phyloP scores from a whole-genome alignment of 176 grass and related monocot genomes.

The Eragrostis curvula region DNA sequence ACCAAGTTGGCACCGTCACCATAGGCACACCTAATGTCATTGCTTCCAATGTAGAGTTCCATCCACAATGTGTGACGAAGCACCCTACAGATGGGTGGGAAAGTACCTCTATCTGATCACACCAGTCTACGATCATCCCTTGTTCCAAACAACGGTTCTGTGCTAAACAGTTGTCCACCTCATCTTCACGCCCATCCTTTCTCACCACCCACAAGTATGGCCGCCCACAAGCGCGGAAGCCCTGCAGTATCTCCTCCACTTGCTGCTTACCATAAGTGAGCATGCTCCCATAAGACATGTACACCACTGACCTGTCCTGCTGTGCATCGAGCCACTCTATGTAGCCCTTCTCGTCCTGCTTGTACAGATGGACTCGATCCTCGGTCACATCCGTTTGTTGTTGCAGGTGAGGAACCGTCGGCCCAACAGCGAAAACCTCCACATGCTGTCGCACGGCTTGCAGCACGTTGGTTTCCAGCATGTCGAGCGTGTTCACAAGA shows the following conservation, averaged over 20 bases:
- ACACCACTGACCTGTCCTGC: conserved; percentile 36
- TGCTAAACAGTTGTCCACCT: neutral
- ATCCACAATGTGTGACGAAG: conserved; percentile 70
- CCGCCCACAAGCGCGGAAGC: neutral
- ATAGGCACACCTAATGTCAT: conserved; percentile 25
- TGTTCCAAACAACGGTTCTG: neutral
- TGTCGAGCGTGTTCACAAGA: conserved; percentile 48
- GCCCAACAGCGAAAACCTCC: conserved; percentile 34
- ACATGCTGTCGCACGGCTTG: conserved; percentile 19
- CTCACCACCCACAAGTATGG: conserved; percentile 44
- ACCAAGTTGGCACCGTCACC: conserved; percentile 30
- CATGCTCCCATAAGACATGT: conserved; percentile 48
- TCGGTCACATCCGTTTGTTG: neutral
- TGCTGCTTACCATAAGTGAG: neutral
- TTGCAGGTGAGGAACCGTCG: conserved; percentile 19
- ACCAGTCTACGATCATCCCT: conserved; percentile 44
- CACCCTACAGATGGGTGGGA: conserved; percentile 36
- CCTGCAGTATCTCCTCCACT: conserved; percentile 29
- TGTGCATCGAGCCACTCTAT: conserved; percentile 31
- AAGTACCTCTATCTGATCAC: conserved; percentile 39
- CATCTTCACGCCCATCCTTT: conserved; percentile 15
- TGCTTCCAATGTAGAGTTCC: conserved; percentile 60
- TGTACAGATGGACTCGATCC: conserved; percentile 7
- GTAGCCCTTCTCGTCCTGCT: conserved; percentile 20
- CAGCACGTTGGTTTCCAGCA: conserved; percentile 44